Evolutionary conservation across 768 basidiomycete genomes (phyloP).

Genomic region (Phanerodontia chrysosporium): DNA sequence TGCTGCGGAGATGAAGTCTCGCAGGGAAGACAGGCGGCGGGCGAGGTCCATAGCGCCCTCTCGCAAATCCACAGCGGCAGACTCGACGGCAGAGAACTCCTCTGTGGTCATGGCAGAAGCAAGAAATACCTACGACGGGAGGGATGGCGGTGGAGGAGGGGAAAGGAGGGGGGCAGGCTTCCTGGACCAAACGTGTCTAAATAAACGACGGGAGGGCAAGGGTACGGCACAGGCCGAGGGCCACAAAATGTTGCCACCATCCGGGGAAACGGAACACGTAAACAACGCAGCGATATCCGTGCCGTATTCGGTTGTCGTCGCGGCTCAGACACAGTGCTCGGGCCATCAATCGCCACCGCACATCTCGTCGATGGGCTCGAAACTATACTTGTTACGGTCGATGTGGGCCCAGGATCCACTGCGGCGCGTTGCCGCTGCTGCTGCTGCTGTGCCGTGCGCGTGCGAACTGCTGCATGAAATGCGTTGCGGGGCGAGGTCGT

Average conservation of each 20-base stretch:
- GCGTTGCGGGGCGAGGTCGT: constrained; percentile 6
- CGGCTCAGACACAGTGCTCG: not conserved
- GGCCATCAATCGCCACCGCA: not conserved
- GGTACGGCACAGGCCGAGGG: constrained; percentile 12
- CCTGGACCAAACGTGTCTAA: constrained; percentile 15
- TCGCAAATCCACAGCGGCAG: constrained; percentile 1
- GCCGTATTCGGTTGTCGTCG: not conserved
- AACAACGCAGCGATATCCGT: not conserved
- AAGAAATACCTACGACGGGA: not conserved
- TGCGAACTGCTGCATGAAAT: constrained; percentile 8
- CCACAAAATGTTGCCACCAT: constrained; percentile 5
- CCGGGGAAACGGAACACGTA: constrained; percentile 15
- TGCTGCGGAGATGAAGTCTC: constrained; percentile 12
- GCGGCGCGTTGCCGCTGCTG: not conserved
- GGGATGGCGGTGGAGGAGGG: not conserved
- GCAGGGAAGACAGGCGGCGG: constrained; percentile 9
- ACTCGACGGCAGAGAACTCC: not conserved
- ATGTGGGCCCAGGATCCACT: not conserved
- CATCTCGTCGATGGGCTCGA: not conserved
- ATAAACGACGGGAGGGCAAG: constrained; percentile 12
- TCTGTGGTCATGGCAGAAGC: not conserved
- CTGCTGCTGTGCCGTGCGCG: constrained; percentile 1
- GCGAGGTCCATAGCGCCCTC: constrained; percentile 11
- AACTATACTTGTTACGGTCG: not conserved
- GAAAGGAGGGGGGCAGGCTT: not conserved